Evolutionary conservation across 148 eudicot species (phyloP).

Genomic region (Vaccinium vitisidaea): DNA sequence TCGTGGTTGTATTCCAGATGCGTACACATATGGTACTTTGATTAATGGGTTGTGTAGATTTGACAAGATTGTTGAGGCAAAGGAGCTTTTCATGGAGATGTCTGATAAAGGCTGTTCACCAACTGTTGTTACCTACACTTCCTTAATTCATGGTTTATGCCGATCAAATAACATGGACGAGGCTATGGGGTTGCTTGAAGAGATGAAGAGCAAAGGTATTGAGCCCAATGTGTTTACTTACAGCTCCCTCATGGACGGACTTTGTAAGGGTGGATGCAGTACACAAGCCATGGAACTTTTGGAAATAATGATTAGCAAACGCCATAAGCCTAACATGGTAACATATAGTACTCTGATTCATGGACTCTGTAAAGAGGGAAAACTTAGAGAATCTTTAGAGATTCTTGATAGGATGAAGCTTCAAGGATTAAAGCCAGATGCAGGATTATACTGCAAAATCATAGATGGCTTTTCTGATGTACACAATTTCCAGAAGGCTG

Average conservation of each 20-base stretch:
- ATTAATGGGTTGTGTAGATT: conserved; percentile 75
- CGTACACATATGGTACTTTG: conserved; percentile 87
- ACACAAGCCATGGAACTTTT: conserved; percentile 56
- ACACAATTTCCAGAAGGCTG: conserved; percentile 70
- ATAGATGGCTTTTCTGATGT: conserved; percentile 54
- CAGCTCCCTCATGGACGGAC: conserved; percentile 78
- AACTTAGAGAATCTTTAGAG: conserved; percentile 53
- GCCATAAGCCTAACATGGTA: conserved; percentile 65
- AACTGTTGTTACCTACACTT: conserved; percentile 74
- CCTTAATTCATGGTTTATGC: conserved; percentile 74
- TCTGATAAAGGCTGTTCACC: conserved; percentile 60
- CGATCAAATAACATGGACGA: conserved; percentile 50
- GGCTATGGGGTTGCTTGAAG: conserved; percentile 57
- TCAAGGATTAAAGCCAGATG: conserved; percentile 90
- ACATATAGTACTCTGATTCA: conserved; percentile 77
- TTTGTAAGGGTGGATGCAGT: conserved; percentile 65
- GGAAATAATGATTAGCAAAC: conserved; percentile 51
- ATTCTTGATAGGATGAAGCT: conserved; percentile 89
- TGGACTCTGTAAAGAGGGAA: conserved; percentile 83
- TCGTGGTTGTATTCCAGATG: conserved; percentile 74
- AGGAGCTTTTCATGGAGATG: conserved; percentile 73
- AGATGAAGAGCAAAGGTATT: conserved; percentile 57
- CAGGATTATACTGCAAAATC: conserved; percentile 68
- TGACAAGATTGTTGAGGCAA: conserved; percentile 60
- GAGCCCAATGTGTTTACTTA: conserved; percentile 87